A percentile compares a stretch with the other conserved stretches of the same genome.
Evolutionary conservation across 352 stramenopile genomes (phyloP).

Genomic region (Globisporangium sylvaticum): DNA sequence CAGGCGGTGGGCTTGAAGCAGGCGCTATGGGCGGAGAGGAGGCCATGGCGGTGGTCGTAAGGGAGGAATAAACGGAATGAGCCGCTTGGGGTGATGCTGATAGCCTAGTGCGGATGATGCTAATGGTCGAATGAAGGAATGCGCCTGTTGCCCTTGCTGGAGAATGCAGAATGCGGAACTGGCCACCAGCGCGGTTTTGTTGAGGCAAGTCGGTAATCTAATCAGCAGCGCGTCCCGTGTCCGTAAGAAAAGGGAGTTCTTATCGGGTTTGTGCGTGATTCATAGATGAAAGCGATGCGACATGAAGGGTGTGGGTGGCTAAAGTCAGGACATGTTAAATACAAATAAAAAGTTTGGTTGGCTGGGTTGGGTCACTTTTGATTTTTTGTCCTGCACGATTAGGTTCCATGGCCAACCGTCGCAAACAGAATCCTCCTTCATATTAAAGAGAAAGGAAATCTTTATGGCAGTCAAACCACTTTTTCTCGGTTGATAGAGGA

Average conservation of each 20-base stretch:
- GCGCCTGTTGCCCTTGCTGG: background rate
- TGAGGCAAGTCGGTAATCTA: conserved; percentile 7
- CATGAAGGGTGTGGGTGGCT: background rate
- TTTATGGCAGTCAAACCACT: background rate
- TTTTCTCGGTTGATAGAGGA: background rate
- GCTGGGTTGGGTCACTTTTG: no score
- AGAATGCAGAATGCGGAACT: background rate
- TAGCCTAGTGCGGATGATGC: no score
- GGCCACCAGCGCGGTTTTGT: background rate
- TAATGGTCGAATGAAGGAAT: background rate
- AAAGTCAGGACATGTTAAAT: background rate
- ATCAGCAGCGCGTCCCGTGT: background rate
- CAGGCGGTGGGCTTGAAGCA: background rate
- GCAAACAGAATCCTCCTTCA: background rate
- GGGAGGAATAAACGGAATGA: background rate
- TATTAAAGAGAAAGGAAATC: background rate
- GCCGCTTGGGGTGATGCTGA: background rate
- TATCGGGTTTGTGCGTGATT: background rate
- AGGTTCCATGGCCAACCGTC: background rate
- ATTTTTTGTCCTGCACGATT: background rate
- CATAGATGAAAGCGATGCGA: background rate
- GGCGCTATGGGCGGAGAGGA: background rate
- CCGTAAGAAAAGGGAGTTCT: background rate
- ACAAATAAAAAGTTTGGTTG: no score
- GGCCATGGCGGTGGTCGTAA: background rate